A percentile compares a stretch with the other conserved stretches of the same genome.
Conservation (phyloP, 805 yeast species). For the Dipodascus geniculatus region DNA sequence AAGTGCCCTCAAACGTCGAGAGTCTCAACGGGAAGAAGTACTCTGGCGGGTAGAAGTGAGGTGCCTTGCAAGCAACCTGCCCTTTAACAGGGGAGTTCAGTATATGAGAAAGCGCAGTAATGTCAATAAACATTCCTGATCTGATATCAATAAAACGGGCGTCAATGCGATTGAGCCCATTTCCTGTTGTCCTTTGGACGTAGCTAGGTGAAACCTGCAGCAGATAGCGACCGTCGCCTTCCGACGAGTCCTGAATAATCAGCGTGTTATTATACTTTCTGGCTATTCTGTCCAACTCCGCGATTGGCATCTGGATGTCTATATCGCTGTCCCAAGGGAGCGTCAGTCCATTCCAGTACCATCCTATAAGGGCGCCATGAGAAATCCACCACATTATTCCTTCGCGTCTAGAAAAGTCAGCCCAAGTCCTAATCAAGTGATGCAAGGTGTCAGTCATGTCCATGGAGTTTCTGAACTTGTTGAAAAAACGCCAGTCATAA, state of each 20-base stretch:
- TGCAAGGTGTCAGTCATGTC: conserved; percentile 37
- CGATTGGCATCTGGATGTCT: conserved; percentile 41
- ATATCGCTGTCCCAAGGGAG: conserved; percentile 43
- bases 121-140: conserved; percentile 48
- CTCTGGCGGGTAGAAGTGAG: conserved; percentile 39
- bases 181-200: conserved; percentile 36
- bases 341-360: conserved; percentile 38
- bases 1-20: conserved; percentile 47
- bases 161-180: conserved; percentile 39
- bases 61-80: conserved; percentile 38
- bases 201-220: conserved; percentile 40
- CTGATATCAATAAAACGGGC: conserved; percentile 49
- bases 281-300: conserved; percentile 35
- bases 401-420: conserved; percentile 32
- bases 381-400: conserved; percentile 37
- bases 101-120: conserved; percentile 36
- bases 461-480: conserved; percentile 27
- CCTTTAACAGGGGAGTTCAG: conserved; percentile 7
- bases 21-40: conserved; percentile 43
- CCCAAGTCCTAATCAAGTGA: conserved; percentile 34
- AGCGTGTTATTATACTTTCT: conserved; percentile 36
- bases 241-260: conserved; percentile 33
- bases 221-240: conserved; percentile 34
- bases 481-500: conserved; percentile 62
- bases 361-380: conserved; percentile 38